Percentiles rank a stretch among this genome's conserved stretches.
Conservation (phyloP, 345 rosid species). For the Firmiana major region DNA sequence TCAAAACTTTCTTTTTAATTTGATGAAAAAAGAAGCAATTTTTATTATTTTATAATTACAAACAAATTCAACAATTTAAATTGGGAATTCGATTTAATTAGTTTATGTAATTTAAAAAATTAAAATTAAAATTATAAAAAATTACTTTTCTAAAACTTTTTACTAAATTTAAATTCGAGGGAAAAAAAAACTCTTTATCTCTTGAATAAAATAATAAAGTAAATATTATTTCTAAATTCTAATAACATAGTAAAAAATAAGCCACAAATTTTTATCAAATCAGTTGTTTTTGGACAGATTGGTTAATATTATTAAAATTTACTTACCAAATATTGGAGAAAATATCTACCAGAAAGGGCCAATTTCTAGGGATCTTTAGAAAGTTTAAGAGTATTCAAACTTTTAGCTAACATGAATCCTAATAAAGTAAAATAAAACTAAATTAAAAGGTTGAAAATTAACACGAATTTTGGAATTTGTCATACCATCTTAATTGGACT, state of each 20-base stretch:
- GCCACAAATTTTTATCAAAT: neutral
- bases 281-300: neutral
- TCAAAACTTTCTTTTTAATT: too few species aligned
- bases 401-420: neutral
- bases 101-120: too few species aligned
- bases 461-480: neutral
- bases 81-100: too few species aligned
- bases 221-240: neutral
- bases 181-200: too few species aligned
- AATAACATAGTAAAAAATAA: neutral
- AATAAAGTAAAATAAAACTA: neutral
- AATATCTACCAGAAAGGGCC: neutral
- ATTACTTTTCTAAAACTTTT: too few species aligned
- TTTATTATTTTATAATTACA: too few species aligned
- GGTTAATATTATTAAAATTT: neutral
- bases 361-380: neutral
- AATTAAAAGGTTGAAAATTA: neutral
- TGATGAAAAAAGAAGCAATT: too few species aligned
- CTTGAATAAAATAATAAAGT: too few species aligned
- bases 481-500: conserved; percentile 7
- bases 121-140: too few species aligned
- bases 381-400: neutral
- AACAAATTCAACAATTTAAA: too few species aligned
- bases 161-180: too few species aligned
- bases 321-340: neutral